Base-by-base conservation (phyloP, 2,329 filamentous ascomycete species). In the Penicillium paneum region DNA sequence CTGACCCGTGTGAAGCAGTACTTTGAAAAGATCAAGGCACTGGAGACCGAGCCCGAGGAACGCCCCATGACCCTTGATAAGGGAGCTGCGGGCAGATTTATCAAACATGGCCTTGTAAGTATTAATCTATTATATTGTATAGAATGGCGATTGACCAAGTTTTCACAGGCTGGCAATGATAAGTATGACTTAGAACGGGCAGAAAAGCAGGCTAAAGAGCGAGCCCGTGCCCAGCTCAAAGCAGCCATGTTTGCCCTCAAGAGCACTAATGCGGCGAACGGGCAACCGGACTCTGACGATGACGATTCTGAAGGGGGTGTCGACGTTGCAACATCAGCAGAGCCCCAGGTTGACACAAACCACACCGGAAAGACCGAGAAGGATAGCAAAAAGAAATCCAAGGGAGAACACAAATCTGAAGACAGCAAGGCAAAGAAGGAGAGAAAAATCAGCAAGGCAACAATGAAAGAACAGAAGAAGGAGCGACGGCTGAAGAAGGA, bases 1-100 rank as follows among this genome's bases (percentile, higher is more conserved):
- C 82, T 99, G 59, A 87, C 85, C 55, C 86, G 94, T 53, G 87
- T 97, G 50, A 91, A 87, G 72, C 88, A 91, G 69, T 97, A 97
- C 73, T 96, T 96, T 74, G 85, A 83, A 56, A 99, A 97, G 78
- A 93, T 97, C 71, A 90, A 94, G 68, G 78, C 80, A 13, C 82
- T 85, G 3, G 91, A 97, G 73, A 81, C 79, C 7, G 82, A 83
- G 1, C 80, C 81, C 3, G 73, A 77, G 49, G 78, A 83, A 66
- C 80, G 81, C 31, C 81, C 77, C 1, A 76, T 90, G 59, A 83
- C 73, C 21, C 67, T 88, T 24, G 82, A 97, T 68, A 92, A 89
- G 64, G 83, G 84, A 61, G 92, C 91, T 6, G 89, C 90, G 13
- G 84, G 83, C 48, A 83, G 93, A 47, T 89, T 99, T 56, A 86